Conservation (phyloP, 2,329 filamentous ascomycete genomes). For the Colletotrichum somersetense region DNA sequence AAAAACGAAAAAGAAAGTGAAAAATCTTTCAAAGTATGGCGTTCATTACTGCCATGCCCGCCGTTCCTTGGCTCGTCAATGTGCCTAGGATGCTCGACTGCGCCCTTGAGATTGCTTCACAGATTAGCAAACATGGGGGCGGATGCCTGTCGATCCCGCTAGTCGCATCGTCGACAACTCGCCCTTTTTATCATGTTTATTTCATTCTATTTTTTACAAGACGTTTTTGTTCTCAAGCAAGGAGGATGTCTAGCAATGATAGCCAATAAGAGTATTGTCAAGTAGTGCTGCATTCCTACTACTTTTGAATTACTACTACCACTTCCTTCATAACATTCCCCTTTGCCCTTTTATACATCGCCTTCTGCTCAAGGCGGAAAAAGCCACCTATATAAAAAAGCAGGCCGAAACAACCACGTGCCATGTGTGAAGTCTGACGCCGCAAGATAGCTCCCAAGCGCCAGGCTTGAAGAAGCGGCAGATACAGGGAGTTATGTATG, state of each 20-base stretch:
- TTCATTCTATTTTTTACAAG: too few species aligned
- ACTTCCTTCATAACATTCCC: not conserved
- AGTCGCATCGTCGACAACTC: not conserved
- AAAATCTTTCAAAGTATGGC: not conserved
- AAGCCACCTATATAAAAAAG: slow-evolving; percentile 24
- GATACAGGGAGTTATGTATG: slow-evolving; percentile 13
- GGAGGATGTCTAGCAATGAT: not conserved
- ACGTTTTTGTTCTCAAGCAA: not conserved
- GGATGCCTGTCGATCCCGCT: not conserved
- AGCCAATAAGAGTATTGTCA: not conserved
- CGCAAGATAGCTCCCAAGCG: slow-evolving; percentile 32
- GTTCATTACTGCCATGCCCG: slow-evolving; percentile 20
- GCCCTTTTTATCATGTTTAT: too few species aligned
- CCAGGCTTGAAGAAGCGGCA: slow-evolving; percentile 42
- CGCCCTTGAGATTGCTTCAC: not conserved
- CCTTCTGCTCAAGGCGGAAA: not conserved
- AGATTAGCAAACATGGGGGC: not conserved
- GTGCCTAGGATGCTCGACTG: not conserved
- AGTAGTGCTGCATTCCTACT: slow-evolving; percentile 5
- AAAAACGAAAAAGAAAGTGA: not conserved
- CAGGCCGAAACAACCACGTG: not conserved
- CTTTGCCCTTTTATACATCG: not conserved
- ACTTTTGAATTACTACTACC: slow-evolving; percentile 18
- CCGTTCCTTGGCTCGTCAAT: not conserved
- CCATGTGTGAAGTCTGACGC: slow-evolving; percentile 5